A percentile compares a stretch with the other conserved stretches of the same genome.
Evolutionary conservation across 139 green algal species (phyloP).

Genomic region (Tetratostichococcus sp.): DNA sequence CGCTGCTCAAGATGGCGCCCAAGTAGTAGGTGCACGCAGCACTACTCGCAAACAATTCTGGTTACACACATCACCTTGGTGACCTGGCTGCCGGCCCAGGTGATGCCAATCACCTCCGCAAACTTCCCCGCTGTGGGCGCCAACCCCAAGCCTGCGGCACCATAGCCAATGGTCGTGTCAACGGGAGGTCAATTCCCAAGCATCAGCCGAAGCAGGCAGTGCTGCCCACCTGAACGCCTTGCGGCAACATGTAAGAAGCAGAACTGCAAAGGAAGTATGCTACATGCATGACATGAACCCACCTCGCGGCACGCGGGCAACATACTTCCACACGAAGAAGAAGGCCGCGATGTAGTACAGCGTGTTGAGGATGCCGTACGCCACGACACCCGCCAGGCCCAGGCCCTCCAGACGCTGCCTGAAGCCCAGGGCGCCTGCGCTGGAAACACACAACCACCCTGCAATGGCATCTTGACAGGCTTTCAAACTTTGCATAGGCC

Average conservation of each 20-base stretch:
- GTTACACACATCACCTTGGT: conserved; percentile 33
- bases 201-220: no score
- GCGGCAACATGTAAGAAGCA: no score
- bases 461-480: no score
- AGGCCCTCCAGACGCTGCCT: conserved; percentile 4
- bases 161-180: neutral
- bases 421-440: neutral
- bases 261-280: neutral
- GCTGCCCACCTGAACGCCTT: no score
- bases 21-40: no score
- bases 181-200: no score
- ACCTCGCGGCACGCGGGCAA: conserved; percentile 22
- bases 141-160: conserved; percentile 19
- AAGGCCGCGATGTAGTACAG: conserved; percentile 49
- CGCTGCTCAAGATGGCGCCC: no score
- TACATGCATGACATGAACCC: neutral
- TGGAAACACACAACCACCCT: no score
- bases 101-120: conserved; percentile 38
- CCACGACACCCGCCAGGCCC: conserved; percentile 39
- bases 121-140: conserved; percentile 24
- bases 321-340: conserved; percentile 21
- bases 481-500: no score
- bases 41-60: neutral
- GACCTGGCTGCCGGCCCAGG: conserved; percentile 59
- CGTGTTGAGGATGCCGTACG: conserved; percentile 61